phyloP scores from a whole-genome alignment of 2,329 filamentous ascomycete genomes.

The Magnaporthiopsis rhizophila region DNA sequence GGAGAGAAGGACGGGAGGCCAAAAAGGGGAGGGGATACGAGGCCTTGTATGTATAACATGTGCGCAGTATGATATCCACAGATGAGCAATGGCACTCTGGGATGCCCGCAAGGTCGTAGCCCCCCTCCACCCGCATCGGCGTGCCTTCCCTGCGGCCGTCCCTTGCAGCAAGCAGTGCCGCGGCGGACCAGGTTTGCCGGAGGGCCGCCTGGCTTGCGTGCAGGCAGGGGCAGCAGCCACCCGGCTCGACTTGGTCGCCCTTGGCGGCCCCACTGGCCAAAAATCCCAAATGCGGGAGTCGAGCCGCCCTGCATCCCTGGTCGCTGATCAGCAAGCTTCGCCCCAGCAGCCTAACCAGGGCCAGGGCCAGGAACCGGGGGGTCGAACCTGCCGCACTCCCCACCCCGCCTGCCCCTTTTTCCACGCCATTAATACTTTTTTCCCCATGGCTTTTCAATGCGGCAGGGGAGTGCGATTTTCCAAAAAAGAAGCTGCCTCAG shows the following conservation, averaged over 20 bases:
- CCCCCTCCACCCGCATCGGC: not conserved
- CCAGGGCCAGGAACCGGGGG: not conserved
- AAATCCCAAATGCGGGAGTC: not conserved
- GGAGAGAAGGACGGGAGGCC: not conserved
- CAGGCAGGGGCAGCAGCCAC: not conserved
- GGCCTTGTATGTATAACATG: not conserved
- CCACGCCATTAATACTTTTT: not conserved
- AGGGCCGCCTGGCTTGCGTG: not conserved
- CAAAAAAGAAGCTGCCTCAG: not conserved
- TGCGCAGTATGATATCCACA: not conserved
- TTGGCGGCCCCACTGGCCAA: not conserved
- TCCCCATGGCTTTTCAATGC: not conserved
- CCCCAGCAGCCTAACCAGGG: not conserved
- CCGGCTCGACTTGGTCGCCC: no score
- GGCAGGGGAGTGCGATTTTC: not conserved
- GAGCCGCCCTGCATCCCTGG: not conserved
- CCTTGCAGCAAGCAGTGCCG: not conserved
- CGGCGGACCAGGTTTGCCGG: no score
- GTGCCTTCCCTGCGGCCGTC: not conserved
- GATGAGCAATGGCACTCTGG: not conserved
- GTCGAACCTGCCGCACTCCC: not conserved
- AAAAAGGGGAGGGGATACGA: not conserved
- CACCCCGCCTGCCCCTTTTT: not conserved
- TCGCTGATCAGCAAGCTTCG: not conserved
- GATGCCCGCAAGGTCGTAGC: not conserved